Base-by-base conservation (phyloP, 345 rosid genomes). In the Boechera retrofracta region DNA sequence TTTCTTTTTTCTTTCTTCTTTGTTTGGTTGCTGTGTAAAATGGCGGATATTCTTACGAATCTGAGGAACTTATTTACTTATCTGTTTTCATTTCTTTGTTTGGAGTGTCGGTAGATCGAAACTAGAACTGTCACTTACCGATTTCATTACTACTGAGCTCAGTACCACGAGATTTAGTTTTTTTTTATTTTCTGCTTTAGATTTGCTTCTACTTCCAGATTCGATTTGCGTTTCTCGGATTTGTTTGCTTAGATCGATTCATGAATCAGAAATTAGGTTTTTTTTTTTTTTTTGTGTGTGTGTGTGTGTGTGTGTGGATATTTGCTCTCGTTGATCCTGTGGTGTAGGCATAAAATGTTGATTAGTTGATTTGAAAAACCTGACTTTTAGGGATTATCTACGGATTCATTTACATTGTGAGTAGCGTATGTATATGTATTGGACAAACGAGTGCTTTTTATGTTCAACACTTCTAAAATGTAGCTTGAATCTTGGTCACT, bases 11-110 rank as follows among this genome's bases (percentile, higher is more conserved):
- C 41, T 28, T 44, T 10, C 38, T 36, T 72, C 41, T 48, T 69
- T 72, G 81, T 84, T 85, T 85, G 82, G 80, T 71, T 81, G 77
- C 53, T 55, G 56, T 44, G 74, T 54, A 64, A 75, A 64, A 52
- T 73, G 69, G 53, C 61, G 53, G 71, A 67, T 75, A 57, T 35
- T 64, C 18, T 12, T 70, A 67, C 49, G 79, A 82, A 74, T 77
- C 77, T 71, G 63, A 45, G 18, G 31, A 52, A 42, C 35, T 57
- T 41, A 26, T 69, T 2, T 7, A 11, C 54, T 67, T 61, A 45
- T 35, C 31, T 5, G 24, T 52, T 59, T 72, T 57, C 54, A 61
- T 31, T 69, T 39, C 63, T 16, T 63, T 54, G 62, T 69, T 60
- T 60, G 67, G 58, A 51, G 57, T 73, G 82, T 79, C 78, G 82